Evolutionary conservation across 805 yeast genomes (phyloP).

Genomic region (Candida chauliodis): DNA sequence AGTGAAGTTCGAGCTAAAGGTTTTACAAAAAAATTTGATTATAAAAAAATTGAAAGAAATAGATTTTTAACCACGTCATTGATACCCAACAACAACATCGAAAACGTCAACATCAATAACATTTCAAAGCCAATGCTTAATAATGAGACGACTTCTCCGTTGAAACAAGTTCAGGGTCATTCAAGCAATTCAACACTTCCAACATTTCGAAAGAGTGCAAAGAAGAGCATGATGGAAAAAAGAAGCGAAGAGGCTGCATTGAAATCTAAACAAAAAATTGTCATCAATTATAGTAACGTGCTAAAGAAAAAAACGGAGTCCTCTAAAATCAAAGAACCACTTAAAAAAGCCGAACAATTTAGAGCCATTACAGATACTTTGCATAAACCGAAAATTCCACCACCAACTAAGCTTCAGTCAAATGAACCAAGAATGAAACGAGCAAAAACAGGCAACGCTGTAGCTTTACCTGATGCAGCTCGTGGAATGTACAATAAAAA

Average conservation of each 20-base stretch:
- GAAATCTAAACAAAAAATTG: constrained; percentile 24
- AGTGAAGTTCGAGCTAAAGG: neutral
- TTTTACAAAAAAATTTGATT: neutral
- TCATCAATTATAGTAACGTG: neutral
- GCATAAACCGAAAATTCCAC: neutral
- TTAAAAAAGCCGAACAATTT: no score
- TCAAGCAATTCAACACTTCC: neutral
- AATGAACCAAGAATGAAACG: constrained; percentile 5
- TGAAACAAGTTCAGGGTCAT: constrained; percentile 1
- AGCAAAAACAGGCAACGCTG: constrained; percentile 23
- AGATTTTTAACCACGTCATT: constrained; percentile 7
- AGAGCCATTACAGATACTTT: no score
- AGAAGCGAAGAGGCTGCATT: constrained; percentile 23
- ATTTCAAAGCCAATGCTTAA: neutral
- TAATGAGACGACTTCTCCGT: neutral
- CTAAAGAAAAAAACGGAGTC: constrained; percentile 1
- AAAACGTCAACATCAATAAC: neutral
- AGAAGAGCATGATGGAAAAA: constrained; percentile 27
- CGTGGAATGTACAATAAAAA: constrained; percentile 17
- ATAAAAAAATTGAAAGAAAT: constrained; percentile 6
- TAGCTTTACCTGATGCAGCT: constrained; percentile 38
- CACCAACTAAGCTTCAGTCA: neutral
- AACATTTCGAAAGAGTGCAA: constrained; percentile 10
- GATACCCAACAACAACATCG: neutral
- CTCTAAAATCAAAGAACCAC: neutral